Base-by-base conservation (phyloP, 1,284 basidiomycete species). In the Leccinum proximum region DNA sequence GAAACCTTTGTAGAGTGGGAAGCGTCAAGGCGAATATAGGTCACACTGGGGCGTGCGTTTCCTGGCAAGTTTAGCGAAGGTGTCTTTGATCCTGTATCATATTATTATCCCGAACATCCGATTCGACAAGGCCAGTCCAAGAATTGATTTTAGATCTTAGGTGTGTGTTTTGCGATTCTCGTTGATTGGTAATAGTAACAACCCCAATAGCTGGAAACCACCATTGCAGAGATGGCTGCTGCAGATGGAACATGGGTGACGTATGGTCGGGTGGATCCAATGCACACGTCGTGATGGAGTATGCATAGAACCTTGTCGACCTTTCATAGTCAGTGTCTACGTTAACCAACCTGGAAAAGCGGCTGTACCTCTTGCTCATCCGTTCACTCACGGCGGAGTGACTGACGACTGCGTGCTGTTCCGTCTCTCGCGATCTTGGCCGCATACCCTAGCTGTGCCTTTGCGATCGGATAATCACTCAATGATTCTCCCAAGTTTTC, bases 21-120 rank as follows among this genome's bases (percentile, higher is more conserved):
- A 74, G 70, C 8, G 71, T 76, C 60, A 76, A 77, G 42, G 56
- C 67, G 26, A 77, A 75, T 63, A 70, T 77, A 13, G 75, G 75
- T 0, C 74, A 76, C 60, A 60, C 72, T 0, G 74, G 74, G 61
- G 72, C 72, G 40, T 75, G 73, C 64, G 67, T 56, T 76, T 75
- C 62, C 42, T 73, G n/a, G 74, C 68, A 5, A 70, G 72, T 66
- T 64, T 75, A 42, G 68, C 74, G 40, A 73, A 73, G 61, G 71
- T 74, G 4, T 67, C 70, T 45, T n/a, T 73, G 66, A 74, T 73
- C 73, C 40, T 74, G 54, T 66, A 73, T 56, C 65, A 71, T 63
- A 64, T 74, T 63, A 64, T 74, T 30, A 30, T 30, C 26, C 71
- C 71, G 4, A 72, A 74, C 57, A 69, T 72, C 22, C 68, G 72